Percentiles rank a stretch among this genome's conserved stretches.
These are phyloP conservation scores for Nemania sp. DNA, from an alignment of 2,329 filamentous ascomycete species.

Conservation along the genomic window DNA sequence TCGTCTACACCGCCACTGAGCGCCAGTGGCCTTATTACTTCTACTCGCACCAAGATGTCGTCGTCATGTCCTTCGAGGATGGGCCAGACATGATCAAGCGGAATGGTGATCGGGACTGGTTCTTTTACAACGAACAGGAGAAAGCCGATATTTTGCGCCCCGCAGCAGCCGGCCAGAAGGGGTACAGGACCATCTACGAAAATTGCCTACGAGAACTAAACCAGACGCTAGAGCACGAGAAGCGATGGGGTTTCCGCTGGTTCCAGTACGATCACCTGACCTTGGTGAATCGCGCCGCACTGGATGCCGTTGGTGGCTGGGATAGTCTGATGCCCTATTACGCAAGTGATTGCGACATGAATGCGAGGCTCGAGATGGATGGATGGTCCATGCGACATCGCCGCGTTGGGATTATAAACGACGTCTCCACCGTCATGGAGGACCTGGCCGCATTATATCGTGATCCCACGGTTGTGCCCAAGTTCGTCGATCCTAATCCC, in stretches of 20 bases:
- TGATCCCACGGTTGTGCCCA: slow-evolving; percentile 38
- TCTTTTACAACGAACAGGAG: slow-evolving; percentile 41
- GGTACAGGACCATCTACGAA: slow-evolving; percentile 42
- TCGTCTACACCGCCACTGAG: slow-evolving; percentile 49
- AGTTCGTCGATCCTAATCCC: slow-evolving; percentile 44
- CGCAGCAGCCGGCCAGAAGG: slow-evolving; percentile 35
- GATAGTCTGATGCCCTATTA: slow-evolving; percentile 58
- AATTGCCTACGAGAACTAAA: slow-evolving; percentile 39
- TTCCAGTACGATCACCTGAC: slow-evolving; percentile 52
- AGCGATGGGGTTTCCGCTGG: slow-evolving; percentile 50
- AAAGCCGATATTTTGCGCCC: slow-evolving; percentile 36
- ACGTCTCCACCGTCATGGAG: slow-evolving; percentile 46
- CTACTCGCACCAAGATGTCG: slow-evolving; percentile 58
- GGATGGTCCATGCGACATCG: slow-evolving; percentile 43
- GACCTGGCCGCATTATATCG: slow-evolving; percentile 46
- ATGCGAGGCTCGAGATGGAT: slow-evolving; percentile 46
- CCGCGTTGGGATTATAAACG: slow-evolving; percentile 45
- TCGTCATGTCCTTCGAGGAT: slow-evolving; percentile 47
- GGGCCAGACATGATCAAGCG: slow-evolving; percentile 35
- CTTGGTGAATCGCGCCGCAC: slow-evolving; percentile 52
- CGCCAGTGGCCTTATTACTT: slow-evolving; percentile 56
- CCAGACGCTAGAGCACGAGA: slow-evolving; percentile 45
- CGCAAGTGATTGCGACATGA: slow-evolving; percentile 54
- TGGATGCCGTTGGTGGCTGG: slow-evolving; percentile 52
- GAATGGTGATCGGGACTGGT: slow-evolving; percentile 36